Evolutionary conservation across 306 rosid species (phyloP).

Genomic region (Fagus crenata): DNA sequence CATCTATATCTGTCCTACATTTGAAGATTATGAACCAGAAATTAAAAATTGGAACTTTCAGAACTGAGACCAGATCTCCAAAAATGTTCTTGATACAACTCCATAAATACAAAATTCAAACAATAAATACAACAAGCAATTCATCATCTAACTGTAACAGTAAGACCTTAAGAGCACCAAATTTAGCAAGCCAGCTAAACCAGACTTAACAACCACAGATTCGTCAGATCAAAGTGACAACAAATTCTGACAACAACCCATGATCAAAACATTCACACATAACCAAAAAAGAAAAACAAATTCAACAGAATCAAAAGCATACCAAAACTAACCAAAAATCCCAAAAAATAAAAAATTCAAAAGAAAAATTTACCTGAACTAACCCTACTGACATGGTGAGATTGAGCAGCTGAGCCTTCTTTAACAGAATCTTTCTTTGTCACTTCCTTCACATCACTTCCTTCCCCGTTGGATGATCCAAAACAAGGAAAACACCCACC

Average conservation of each 20-base stretch:
- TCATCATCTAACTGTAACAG: constrained; percentile 25
- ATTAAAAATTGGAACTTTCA: constrained; percentile 3
- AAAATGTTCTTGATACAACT: constrained; percentile 20
- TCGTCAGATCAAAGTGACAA: constrained; percentile 59
- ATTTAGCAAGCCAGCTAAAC: constrained; percentile 25
- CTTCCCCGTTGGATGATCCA: constrained; percentile 83
- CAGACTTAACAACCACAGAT: constrained; percentile 32
- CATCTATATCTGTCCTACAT: constrained; percentile 24
- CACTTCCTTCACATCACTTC: constrained; percentile 60
- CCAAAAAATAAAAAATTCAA: constrained; percentile 22
- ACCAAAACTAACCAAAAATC: constrained; percentile 20
- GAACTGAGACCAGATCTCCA: constrained; percentile 49
- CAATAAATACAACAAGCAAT: constrained; percentile 21
- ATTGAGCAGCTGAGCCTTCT: constrained; percentile 69
- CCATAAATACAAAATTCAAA: constrained; percentile 32
- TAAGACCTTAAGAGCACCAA: constrained; percentile 12
- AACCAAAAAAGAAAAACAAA: neutral
- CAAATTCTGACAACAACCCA: constrained; percentile 31
- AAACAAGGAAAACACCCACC: constrained; percentile 99
- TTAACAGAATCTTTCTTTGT: constrained; percentile 66
- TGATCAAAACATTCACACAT: constrained; percentile 9
- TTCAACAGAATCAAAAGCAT: constrained; percentile 41
- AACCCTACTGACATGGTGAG: constrained; percentile 67
- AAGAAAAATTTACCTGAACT: constrained; percentile 54
- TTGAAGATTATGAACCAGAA: constrained; percentile 18